These are phyloP conservation scores for Cubamyces lactineus DNA, from an alignment of 768 basidiomycete species.

Conservation along the genomic window DNA sequence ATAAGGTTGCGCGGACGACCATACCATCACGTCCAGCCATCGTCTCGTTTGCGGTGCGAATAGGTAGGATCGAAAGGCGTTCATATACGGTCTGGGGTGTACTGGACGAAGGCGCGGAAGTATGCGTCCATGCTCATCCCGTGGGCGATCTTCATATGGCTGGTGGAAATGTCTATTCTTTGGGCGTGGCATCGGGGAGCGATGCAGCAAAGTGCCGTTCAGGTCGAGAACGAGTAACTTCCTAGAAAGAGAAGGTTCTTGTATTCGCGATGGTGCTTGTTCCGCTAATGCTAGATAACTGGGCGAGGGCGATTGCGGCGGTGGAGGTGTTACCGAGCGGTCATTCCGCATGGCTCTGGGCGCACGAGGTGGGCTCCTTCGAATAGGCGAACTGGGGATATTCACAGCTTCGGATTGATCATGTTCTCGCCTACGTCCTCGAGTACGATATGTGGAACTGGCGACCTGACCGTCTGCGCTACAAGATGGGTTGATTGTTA, in stretches of 20 bases:
- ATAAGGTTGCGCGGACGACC: conserved; percentile 85
- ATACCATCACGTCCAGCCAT: conserved; percentile 87
- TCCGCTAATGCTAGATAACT: conserved; percentile 41
- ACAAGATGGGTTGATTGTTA: conserved; percentile 6
- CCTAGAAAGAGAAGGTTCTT: conserved; percentile 38
- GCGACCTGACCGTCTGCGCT: neutral
- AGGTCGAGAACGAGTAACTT: conserved; percentile 78
- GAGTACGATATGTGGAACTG: neutral
- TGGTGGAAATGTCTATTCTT: neutral
- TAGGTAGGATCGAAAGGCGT: conserved; percentile 62
- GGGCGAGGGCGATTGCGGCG: conserved; percentile 36
- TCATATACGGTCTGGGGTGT: conserved; percentile 69
- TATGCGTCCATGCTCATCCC: conserved; percentile 13
- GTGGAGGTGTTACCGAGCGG: conserved; percentile 26
- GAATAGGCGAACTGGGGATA: neutral
- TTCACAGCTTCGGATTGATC: neutral
- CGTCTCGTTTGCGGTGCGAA: conserved; percentile 58
- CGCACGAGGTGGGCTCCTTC: neutral
- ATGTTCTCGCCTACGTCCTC: neutral
- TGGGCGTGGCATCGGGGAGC: conserved; percentile 40
- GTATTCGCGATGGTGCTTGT: conserved; percentile 33
- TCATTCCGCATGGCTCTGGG: conserved; percentile 5
- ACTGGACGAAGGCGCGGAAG: conserved; percentile 41
- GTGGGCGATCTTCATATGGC: conserved; percentile 2
- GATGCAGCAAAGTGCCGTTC: conserved; percentile 73